Evolutionary conservation across 768 basidiomycete species (phyloP), one percentile per base, ranked within the genome.

Genomic region (Vararia minispora): DNA sequence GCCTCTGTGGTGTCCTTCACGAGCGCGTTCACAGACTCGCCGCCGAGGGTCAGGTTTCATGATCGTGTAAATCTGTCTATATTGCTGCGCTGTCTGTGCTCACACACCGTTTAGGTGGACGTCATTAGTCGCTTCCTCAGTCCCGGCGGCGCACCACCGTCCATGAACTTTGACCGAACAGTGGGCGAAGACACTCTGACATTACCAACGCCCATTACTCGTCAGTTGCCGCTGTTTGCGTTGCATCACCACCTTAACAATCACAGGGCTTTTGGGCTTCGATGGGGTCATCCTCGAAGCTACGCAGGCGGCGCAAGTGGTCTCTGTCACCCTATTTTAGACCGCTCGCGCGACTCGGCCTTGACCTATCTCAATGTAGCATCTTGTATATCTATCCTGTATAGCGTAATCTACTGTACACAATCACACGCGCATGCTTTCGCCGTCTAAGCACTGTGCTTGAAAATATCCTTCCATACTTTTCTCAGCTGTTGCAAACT

Each of bases 211-310:
- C 61, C 81, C 11, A 70, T 72, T 9, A 83, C 80, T 13, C 63
- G 85, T 86, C 56, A 62, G 83, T 59, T 3, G 34, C 8, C 34
- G 37, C 25, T 34, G 28, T 35, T 23, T 12, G 13, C 16, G 33
- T 26, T 28, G 40, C 10, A 34, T 29, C 39, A 16, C 28, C 14
- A 37, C 5, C 32, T 17, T 39, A 39, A 54, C 46, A 47, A 40
- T 48, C 28, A 25, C 35, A 79, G 76, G 58, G 8, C 47, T 87
- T 14, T 64, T 83, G 42, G 85, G 86, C 22, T 88, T 84, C 50
- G 79, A 87, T 42, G 86, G 88, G 17, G 71, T 86, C 29, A 76
- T 88, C 35, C 57, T 88, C 21, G 88, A 90, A 50, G 79, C 81
- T 10, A 76, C 81, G 9, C 80, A 84, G 46, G 67, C 75, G 16